These are phyloP conservation scores for Pilobolus umbonatus DNA, from an alignment of 192 early-diverging fungal genomes.

Conservation along the genomic window DNA sequence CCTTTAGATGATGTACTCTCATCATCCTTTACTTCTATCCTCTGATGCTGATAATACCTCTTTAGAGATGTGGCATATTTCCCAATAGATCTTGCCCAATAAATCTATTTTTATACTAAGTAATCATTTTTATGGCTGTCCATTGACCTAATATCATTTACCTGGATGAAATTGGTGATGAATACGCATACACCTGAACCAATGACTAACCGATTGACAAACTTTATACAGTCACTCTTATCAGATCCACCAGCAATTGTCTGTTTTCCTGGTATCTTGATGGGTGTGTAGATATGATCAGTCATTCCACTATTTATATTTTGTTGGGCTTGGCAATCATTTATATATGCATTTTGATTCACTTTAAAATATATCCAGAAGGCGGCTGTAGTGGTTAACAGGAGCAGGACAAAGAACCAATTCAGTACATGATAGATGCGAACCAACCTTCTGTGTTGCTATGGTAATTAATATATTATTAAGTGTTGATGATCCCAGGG, in stretches of 20 bases:
- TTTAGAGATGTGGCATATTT: slow-evolving; percentile 22
- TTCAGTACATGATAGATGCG: slow-evolving; percentile 18
- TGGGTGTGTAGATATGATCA: neutral
- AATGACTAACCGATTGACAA: slow-evolving; percentile 16
- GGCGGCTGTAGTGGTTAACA: slow-evolving; percentile 11
- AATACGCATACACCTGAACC: slow-evolving; percentile 19
- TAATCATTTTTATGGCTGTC: neutral
- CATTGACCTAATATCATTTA: neutral
- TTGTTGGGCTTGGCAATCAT: slow-evolving; percentile 17
- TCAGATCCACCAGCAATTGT: slow-evolving; percentile 17
- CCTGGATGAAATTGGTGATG: slow-evolving; percentile 24
- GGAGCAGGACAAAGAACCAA: slow-evolving; percentile 20
- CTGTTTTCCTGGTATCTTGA: slow-evolving; percentile 1
- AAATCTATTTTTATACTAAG: slow-evolving; percentile 3
- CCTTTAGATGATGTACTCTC: too few relatives aligned
- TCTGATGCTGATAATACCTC: slow-evolving; percentile 17
- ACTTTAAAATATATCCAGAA: slow-evolving; percentile 22
- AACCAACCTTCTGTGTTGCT: slow-evolving; percentile 12
- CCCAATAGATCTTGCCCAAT: slow-evolving; percentile 24
- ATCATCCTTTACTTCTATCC: slow-evolving; percentile 11
- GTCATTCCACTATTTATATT: slow-evolving; percentile 1
- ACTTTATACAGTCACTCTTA: slow-evolving; percentile 9
- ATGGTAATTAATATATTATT: neutral
- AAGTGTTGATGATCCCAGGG: neutral
- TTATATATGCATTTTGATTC: slow-evolving; percentile 15